Conservation (phyloP, 768 basidiomycete species). For the Omphalotus guepiniiformis region DNA sequence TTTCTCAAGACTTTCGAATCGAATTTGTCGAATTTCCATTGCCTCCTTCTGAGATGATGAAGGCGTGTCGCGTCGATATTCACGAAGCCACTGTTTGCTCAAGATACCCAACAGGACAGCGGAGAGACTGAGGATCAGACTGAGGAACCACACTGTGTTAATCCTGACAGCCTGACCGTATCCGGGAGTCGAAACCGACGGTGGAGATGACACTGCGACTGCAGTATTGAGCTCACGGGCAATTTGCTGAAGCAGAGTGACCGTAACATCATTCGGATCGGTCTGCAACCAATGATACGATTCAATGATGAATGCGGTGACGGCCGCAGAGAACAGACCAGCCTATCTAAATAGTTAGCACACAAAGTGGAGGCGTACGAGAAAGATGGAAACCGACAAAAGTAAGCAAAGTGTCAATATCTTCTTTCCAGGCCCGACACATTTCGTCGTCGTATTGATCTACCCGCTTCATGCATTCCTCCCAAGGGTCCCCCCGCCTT, state of each 20-base stretch:
- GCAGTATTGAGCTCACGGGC: neutral
- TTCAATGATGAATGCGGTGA: constrained; percentile 18
- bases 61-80: constrained; percentile 19
- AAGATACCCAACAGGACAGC: constrained; percentile 10
- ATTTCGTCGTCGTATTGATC: constrained; percentile 26
- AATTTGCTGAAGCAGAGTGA: neutral
- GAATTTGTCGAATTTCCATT: constrained; percentile 24
- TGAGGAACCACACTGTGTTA: constrained; percentile 12
- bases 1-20: constrained; percentile 24
- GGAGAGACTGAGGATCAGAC: constrained; percentile 10
- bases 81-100: constrained; percentile 19
- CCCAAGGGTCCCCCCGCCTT: constrained; percentile 15
- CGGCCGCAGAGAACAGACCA: constrained; percentile 21
- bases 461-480: constrained; percentile 19
- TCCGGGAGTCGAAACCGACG: neutral
- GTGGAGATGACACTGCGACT: neutral
- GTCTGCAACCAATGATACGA: constrained; percentile 14
- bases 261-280: constrained; percentile 1
- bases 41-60: constrained; percentile 16
- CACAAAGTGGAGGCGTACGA: neutral
- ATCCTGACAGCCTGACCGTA: constrained; percentile 1
- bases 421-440: constrained; percentile 29
- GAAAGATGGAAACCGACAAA: constrained; percentile 17
- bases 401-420: constrained; percentile 26
- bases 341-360: constrained; percentile 8